phyloP scores from a whole-genome alignment of 805 yeast genomes.

The Millerago galiae region DNA sequence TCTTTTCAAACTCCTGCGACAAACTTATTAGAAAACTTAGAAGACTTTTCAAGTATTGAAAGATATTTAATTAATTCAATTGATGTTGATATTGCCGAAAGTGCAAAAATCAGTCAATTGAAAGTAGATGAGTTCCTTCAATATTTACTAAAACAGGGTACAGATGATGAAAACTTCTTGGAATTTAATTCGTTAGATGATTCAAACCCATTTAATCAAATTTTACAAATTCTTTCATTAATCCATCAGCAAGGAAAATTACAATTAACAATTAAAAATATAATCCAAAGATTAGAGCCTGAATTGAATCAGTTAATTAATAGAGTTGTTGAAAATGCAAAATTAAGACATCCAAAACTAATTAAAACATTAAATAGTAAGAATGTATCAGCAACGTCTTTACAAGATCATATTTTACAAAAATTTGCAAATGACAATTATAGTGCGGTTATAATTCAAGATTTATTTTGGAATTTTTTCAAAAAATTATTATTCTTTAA shows the following conservation, averaged over 20 bases:
- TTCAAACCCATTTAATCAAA: conserved; percentile 46
- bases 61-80: conserved; percentile 50
- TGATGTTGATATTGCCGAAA: conserved; percentile 48
- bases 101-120: conserved; percentile 33
- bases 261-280: conserved; percentile 47
- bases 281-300: conserved; percentile 46
- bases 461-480: conserved; percentile 67
- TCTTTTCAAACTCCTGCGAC: conserved; percentile 8
- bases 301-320: conserved; percentile 62
- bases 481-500: conserved; percentile 53
- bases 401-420: conserved; percentile 22
- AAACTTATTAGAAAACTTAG: conserved; percentile 4
- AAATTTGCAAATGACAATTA: conserved; percentile 33
- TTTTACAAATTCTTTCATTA: conserved; percentile 46
- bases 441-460: conserved; percentile 52
- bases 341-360: conserved; percentile 44
- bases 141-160: conserved; percentile 5
- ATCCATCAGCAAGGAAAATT: conserved; percentile 56
- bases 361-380: conserved; percentile 24
- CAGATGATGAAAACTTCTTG: conserved; percentile 25
- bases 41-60: conserved; percentile 39
- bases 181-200: conserved; percentile 28
- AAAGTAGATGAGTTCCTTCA: conserved; percentile 30
- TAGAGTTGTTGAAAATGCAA: conserved; percentile 58
- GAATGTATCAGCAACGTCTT: conserved; percentile 6